Evolutionary conservation across 345 rosid genomes (phyloP).

Genomic region (Boechera divaricarpa): DNA sequence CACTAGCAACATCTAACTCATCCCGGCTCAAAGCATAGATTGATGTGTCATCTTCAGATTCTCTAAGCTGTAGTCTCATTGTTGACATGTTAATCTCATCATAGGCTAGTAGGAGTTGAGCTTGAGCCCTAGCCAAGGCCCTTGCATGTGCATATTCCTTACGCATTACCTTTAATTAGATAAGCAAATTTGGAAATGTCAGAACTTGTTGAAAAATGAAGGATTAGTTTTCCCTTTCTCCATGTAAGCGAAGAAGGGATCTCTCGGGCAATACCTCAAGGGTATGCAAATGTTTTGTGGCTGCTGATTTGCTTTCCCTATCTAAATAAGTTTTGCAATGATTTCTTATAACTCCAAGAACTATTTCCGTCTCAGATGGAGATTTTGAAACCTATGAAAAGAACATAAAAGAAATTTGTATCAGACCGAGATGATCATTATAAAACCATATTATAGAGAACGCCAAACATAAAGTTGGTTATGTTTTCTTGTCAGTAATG

Average conservation of each 20-base stretch:
- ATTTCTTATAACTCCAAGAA: slow-evolving; percentile 87
- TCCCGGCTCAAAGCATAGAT: slow-evolving; percentile 73
- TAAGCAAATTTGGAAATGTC: slow-evolving; percentile 35
- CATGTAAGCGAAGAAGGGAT: slow-evolving; percentile 14
- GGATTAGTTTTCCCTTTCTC: slow-evolving; percentile 17
- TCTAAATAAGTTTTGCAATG: slow-evolving; percentile 70
- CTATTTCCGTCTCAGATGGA: slow-evolving; percentile 84
- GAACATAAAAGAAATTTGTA: slow-evolving; percentile 19
- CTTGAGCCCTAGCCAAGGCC: slow-evolving; percentile 82
- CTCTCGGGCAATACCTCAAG: slow-evolving; percentile 66
- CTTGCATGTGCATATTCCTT: slow-evolving; percentile 88
- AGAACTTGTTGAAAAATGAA: slow-evolving; percentile 33
- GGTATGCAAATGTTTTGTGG: slow-evolving; percentile 71
- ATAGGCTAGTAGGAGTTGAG: slow-evolving; percentile 79
- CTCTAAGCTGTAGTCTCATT: slow-evolving; percentile 77
- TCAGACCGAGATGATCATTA: background rate
- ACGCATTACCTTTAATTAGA: slow-evolving; percentile 69
- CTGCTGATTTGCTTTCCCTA: slow-evolving; percentile 59
- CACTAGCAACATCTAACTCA: slow-evolving; percentile 81
- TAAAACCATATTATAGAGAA: slow-evolving; percentile 1
- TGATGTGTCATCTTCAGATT: slow-evolving; percentile 73
- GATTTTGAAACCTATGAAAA: slow-evolving; percentile 72
- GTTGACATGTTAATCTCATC: slow-evolving; percentile 97
- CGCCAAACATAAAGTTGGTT: slow-evolving; percentile 6
- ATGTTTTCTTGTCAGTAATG: slow-evolving; percentile 18